Conservation (phyloP, 139 green algal species). For the Micromonas commoda region DNA sequence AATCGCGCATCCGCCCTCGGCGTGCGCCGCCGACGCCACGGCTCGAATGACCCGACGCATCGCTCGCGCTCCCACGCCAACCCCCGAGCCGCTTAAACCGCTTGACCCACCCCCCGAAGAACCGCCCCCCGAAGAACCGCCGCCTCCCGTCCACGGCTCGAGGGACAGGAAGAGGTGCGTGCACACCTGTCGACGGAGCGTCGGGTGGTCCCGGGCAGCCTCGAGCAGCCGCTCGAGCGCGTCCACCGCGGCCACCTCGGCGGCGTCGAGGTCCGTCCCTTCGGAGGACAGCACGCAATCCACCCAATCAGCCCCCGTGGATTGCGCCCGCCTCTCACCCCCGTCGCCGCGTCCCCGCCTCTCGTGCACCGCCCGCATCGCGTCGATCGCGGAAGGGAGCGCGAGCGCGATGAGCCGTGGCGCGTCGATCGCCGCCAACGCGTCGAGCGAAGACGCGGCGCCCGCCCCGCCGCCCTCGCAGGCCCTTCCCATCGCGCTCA, state of each 20-base stretch:
- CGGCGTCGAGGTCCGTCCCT: not conserved
- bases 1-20: not conserved
- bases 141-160: not conserved
- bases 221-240: not conserved
- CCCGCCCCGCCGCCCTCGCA: not conserved
- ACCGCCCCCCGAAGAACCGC: too few relatives aligned
- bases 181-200: not conserved
- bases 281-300: too few relatives aligned
- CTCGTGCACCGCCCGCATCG: not conserved
- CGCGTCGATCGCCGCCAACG: not conserved
- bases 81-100: not conserved
- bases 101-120: too few relatives aligned
- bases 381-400: not conserved
- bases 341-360: too few relatives aligned
- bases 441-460: not conserved
- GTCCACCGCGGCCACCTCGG: not conserved
- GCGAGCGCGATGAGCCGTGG: not conserved
- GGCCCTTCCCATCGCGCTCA: not conserved
- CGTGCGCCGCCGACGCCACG: not conserved
- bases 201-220: not conserved
- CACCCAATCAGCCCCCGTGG: too few relatives aligned
- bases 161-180: not conserved
- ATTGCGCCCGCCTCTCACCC: too few relatives aligned
- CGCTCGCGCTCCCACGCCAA: not conserved
- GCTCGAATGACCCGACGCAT: not conserved